Evolutionary conservation across 163 green algal species (phyloP).

Genomic region (Trebouxiophyceae sp.): DNA sequence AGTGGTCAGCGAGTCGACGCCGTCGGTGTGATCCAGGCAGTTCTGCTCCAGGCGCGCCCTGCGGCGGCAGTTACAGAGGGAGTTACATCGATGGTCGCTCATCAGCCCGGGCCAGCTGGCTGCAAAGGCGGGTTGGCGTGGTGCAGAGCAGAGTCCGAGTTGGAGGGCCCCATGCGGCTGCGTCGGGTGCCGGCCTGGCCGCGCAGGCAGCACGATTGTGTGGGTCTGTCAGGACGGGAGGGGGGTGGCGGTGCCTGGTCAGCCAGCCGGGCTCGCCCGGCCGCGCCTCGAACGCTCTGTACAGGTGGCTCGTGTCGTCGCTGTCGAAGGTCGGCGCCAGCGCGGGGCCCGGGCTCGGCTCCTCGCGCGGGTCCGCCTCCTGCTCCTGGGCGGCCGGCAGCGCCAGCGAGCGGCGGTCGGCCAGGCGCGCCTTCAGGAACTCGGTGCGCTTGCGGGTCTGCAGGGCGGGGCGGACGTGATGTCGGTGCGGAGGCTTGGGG

Average conservation of each 20-base stretch:
- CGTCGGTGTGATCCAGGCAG: conserved; percentile 64
- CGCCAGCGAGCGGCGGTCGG: not conserved
- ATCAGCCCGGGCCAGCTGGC: no score
- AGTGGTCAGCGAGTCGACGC: conserved; percentile 56
- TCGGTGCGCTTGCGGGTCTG: conserved; percentile 30
- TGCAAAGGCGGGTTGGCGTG: no score
- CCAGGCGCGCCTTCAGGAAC: conserved; percentile 28
- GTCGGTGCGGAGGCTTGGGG: no score
- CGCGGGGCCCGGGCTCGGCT: conserved; percentile 50
- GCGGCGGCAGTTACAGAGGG: no score
- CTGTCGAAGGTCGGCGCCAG: conserved; percentile 66
- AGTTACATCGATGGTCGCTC: no score
- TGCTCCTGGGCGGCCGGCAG: not conserved
- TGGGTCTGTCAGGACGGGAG: no score
- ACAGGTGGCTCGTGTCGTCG: conserved; percentile 54
- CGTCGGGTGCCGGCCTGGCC: no score
- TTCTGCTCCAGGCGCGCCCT: conserved; percentile 55
- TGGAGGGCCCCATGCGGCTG: no score
- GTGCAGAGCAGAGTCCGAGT: no score
- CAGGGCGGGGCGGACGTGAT: no score
- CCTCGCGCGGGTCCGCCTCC: conserved; percentile 16
- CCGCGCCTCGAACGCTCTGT: conserved; percentile 54
- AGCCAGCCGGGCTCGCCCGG: conserved; percentile 18
- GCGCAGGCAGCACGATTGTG: no score
- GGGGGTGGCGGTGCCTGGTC: conserved; percentile 6